Evolutionary conservation across 495 filamentous ascomycete genomes (phyloP).

Genomic region (Penicillium cataractarum): DNA sequence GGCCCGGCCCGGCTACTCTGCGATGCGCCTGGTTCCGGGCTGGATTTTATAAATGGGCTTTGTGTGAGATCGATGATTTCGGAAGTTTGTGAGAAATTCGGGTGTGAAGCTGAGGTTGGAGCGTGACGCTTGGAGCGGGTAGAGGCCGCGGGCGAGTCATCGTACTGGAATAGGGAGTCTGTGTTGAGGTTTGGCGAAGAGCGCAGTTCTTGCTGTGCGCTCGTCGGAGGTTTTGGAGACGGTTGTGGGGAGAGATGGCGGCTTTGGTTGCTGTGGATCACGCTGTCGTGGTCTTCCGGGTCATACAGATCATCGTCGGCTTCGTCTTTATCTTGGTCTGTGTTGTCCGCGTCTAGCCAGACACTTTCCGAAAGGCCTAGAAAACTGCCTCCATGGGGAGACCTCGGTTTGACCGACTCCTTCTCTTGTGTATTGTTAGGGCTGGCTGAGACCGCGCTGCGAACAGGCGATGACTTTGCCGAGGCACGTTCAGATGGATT

Average conservation of each 20-base stretch:
- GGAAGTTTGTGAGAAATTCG: conserved; percentile 29
- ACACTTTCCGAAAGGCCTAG: conserved; percentile 16
- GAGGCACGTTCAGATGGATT: background rate
- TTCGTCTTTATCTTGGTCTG: conserved; percentile 17
- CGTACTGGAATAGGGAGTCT: conserved; percentile 3
- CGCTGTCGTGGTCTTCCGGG: conserved; percentile 12
- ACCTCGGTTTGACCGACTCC: background rate
- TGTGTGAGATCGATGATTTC: conserved; percentile 50
- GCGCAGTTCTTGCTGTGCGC: conserved; percentile 15
- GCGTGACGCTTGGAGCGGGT: conserved; percentile 15
- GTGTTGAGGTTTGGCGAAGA: conserved; percentile 11
- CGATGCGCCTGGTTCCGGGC: conserved; percentile 12
- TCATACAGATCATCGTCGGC: conserved; percentile 12
- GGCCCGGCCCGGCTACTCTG: conserved; percentile 25
- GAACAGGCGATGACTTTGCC: conserved; percentile 2
- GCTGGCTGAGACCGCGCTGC: conserved; percentile 9
- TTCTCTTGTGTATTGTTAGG: background rate
- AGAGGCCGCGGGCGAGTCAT: conserved; percentile 19
- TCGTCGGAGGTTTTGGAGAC: conserved; percentile 19
- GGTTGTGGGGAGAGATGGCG: conserved; percentile 19
- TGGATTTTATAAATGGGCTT: conserved; percentile 40
- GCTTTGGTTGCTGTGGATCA: conserved; percentile 21
- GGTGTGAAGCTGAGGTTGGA: conserved; percentile 13
- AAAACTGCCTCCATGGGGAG: conserved; percentile 11
- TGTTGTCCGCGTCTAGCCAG: conserved; percentile 23